Evolutionary conservation across 306 rosid genomes (phyloP), one percentile per base, ranked within the genome.

Genomic region (Trifolium repens): DNA sequence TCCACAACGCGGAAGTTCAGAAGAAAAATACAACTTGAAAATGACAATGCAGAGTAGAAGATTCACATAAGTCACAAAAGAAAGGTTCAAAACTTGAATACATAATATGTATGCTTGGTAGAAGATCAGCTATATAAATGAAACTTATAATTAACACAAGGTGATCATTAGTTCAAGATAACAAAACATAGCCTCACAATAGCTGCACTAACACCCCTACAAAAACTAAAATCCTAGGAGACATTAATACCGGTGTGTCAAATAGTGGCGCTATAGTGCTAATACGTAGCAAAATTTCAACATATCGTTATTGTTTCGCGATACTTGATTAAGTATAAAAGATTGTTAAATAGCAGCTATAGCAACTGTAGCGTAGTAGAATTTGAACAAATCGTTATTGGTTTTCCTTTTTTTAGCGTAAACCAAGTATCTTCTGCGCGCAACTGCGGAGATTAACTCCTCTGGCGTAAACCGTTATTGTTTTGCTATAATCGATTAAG

Each of bases 1-100:
- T 35, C 73, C 86, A 68, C 79, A 73, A 55, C 30, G 73, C 54
- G 42, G 1, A 40, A 75, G 65, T 49, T 39, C 63, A 59, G 70
- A 81, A 63, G 40, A 53, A 53, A 65, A 71, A 42, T 49, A 39
- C 9, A 37, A 27, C 40, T 71, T 2, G 54, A 43, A 37, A 66
- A 60, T 58, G 42, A 59, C 67, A 69, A 17, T 55, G 30, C 9
- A 34, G 16, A 64, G 44, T 52, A 52, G 58, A 52, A n/a, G 58
- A 16, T 52, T 52, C 57, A 52, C 57, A 52, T n/a, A 50, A 50
- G 16, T 32, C 37, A 32, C 61, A 47, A 50, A 74, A 75, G 54
- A 39, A 49, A 49, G 37, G 61, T 63, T 67, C 74, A 54, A 58
- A 54, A 54, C 35, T 13, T 26, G n/a, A 42, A 44, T 42, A 65